A percentile compares a stretch with the other conserved stretches of the same genome.
Evolutionary conservation across 208 protist species (phyloP).

Genomic region (Crithidia expoeki): DNA sequence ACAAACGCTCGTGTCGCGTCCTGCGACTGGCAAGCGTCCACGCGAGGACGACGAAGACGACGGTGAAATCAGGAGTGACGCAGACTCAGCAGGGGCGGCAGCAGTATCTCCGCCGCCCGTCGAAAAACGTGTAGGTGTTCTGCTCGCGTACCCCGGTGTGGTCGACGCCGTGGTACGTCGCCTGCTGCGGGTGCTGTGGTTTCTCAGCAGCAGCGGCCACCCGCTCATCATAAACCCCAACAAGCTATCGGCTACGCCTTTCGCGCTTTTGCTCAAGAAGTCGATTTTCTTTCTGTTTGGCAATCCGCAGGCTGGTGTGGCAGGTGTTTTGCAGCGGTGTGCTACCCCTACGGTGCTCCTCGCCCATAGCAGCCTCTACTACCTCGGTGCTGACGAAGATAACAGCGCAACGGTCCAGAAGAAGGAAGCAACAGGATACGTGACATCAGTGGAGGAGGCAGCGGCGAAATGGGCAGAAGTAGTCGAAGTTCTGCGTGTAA

Average conservation of each 20-base stretch:
- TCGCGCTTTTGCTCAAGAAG: constrained; percentile 8
- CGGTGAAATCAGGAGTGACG: too few relatives aligned
- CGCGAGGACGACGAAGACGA: background rate
- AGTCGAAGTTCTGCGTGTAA: background rate
- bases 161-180: constrained; percentile 48
- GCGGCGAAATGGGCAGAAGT: constrained; percentile 19
- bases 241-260: background rate
- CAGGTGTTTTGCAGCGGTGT: constrained; percentile 63
- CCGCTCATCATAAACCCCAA: constrained; percentile 8
- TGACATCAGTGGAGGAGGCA: constrained; percentile 9
- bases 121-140: constrained; percentile 24
- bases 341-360: constrained; percentile 41
- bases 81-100: background rate
- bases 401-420: background rate
- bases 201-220: constrained; percentile 47
- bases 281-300: constrained; percentile 27
- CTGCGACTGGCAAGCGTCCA: constrained; percentile 9
- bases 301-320: constrained; percentile 4
- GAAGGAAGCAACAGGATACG: too few relatives aligned
- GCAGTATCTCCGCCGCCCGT: background rate
- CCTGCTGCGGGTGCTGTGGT: constrained; percentile 60
- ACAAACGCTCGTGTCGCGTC: constrained; percentile 6
- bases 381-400: constrained; percentile 41
- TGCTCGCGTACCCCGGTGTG: constrained; percentile 32
- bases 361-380: constrained; percentile 62